Conservation (phyloP, 495 filamentous ascomycete species). For the Penicillium daleae region DNA sequence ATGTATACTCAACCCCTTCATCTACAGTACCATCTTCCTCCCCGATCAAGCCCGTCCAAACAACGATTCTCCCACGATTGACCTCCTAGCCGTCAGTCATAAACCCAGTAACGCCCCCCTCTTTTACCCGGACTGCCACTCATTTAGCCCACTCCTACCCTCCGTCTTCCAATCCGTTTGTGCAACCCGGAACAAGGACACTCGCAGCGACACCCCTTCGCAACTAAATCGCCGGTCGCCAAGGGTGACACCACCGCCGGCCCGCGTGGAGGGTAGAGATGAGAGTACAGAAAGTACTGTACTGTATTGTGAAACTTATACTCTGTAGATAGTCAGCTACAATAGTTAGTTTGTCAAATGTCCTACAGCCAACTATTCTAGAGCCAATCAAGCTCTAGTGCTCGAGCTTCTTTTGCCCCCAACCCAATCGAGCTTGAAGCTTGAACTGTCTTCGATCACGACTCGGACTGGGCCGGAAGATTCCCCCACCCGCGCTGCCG, state of each 20-base stretch:
- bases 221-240: conserved; percentile 11
- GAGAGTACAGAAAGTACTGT: background rate
- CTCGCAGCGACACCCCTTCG: conserved; percentile 4
- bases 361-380: background rate
- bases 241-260: conserved; percentile 6
- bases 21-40: background rate
- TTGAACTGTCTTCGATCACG: conserved; percentile 16
- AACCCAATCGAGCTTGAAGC: conserved; percentile 10
- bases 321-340: background rate
- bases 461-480: conserved; percentile 18
- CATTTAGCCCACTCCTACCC: background rate
- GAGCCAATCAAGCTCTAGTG: background rate
- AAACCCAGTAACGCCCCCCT: background rate
- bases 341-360: background rate
- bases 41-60: background rate
- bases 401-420: background rate
- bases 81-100: background rate
- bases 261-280: conserved; percentile 13
- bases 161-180: background rate
- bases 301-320: background rate
- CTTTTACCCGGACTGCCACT: too few species aligned
- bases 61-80: background rate
- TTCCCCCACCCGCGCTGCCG: conserved; percentile 24
- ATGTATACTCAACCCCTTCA: background rate
- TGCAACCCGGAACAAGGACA: conserved; percentile 21